Evolutionary conservation across 2,329 filamentous ascomycete species (phyloP), one percentile per base, ranked within the genome.

Genomic region (Pseudogymnoascus sp.): DNA sequence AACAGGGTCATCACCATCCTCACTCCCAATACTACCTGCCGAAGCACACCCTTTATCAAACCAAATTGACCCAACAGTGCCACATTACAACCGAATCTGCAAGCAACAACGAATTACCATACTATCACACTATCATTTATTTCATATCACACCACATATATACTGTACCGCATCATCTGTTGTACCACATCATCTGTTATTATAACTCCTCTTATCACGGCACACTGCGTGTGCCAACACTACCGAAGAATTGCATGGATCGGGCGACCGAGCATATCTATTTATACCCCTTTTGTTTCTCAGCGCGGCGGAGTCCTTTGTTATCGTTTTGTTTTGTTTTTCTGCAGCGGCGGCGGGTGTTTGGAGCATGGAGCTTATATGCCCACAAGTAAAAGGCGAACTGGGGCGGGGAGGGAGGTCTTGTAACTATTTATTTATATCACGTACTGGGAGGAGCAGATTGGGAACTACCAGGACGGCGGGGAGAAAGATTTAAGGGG

Each of bases 391-490:
- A 34, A 36, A 34, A 34, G 28, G 28, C 28, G 28, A 57, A 57
- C 28, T 34, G 3, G 16, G 25, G 25, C 8, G 28, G 28, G 25
- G 51, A 28, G 4, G 45, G 23, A 54, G 48, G 48, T 4, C 11
- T 36, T 57, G 51, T 57, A 57, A 57, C 51, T 57, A 4, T 36
- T 57, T 57, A 34, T 57, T 57, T 57, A 57, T 57, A 57, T 57
- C 28, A 57, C 51, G 13, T 31, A 54, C 25, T 34, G 51, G 51
- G 10, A 3, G 28, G 51, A 57, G 16, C 51, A 57, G 28, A 57
- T 57, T 57, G 51, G 51, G 28, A 34, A 57, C 28, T 34, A 57
- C 51, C 16, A 19, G 51, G 51, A 57, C 21, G 51, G 51, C 6
- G 51, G 51, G 16, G 11, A 57, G 51, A 57, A 19, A 57, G 28